phyloP scores from a whole-genome alignment of 1,139 yeast species.

The Barnettozyma hawaiiensis region DNA sequence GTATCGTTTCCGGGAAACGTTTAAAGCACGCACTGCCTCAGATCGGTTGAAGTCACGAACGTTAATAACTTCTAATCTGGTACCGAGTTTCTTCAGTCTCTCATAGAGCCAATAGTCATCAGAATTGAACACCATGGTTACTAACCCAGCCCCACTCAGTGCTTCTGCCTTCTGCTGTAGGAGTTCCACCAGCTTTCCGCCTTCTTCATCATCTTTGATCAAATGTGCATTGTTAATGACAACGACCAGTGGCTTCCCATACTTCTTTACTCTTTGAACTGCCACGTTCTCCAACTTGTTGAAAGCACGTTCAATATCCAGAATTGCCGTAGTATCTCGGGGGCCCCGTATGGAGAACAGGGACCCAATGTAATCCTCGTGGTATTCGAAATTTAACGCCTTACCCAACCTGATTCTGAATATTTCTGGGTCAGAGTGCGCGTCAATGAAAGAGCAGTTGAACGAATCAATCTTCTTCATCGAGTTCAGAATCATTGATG shows the following conservation, averaged over 20 bases:
- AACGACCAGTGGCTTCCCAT: conserved; percentile 54
- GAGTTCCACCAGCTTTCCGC: conserved; percentile 63
- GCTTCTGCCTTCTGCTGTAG: conserved; percentile 81
- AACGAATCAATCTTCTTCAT: conserved; percentile 59
- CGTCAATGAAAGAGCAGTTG: conserved; percentile 70
- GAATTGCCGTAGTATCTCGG: conserved; percentile 73
- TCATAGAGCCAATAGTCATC: conserved; percentile 90
- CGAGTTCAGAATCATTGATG: conserved; percentile 44
- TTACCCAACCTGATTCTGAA: conserved; percentile 71
- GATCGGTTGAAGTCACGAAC: conserved; percentile 58
- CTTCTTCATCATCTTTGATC: conserved; percentile 65
- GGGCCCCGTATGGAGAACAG: conserved; percentile 82
- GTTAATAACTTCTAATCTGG: conserved; percentile 67
- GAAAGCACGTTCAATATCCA: conserved; percentile 81
- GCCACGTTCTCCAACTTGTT: conserved; percentile 73
- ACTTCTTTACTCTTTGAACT: conserved; percentile 38
- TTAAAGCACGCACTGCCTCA: conserved; percentile 54
- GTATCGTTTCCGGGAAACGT: conserved; percentile 46
- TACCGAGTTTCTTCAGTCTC: conserved; percentile 64
- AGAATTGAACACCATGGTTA: conserved; percentile 70
- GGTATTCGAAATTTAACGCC: conserved; percentile 67
- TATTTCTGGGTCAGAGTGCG: conserved; percentile 83
- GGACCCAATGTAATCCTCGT: conserved; percentile 80
- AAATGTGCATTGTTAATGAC: conserved; percentile 73
- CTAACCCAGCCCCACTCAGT: conserved; percentile 69